phyloP scores from a whole-genome alignment of 306 rosid genomes.

The Myrica gale region DNA sequence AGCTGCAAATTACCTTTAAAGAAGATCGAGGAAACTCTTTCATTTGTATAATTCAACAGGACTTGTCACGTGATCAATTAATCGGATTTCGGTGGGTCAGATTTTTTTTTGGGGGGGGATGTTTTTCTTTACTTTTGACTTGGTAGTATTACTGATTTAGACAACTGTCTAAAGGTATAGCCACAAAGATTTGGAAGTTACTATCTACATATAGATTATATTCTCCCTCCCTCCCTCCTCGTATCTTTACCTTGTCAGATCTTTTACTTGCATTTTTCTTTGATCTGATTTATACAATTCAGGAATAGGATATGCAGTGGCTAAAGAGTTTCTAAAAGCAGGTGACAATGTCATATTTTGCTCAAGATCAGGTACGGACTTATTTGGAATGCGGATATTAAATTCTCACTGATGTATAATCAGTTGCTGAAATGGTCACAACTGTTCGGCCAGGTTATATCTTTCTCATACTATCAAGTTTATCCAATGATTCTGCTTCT shows the following conservation, averaged over 20 bases:
- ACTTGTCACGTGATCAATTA: not conserved
- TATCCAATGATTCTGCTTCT: not conserved
- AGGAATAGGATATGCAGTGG: slow-evolving; percentile 89
- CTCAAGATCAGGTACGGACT: slow-evolving; percentile 68
- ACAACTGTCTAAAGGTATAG: not conserved
- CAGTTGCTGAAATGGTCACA: slow-evolving; percentile 20
- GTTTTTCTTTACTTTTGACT: not conserved
- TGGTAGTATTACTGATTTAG: not conserved
- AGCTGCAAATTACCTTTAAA: too few relatives aligned
- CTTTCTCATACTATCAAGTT: not conserved
- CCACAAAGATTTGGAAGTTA: not conserved
- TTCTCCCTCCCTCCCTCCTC: not conserved
- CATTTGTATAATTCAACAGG: not conserved
- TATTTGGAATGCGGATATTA: slow-evolving; percentile 13
- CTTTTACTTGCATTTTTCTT: slow-evolving; percentile 14
- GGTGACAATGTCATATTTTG: slow-evolving; percentile 79
- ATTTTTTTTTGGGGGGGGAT: too few relatives aligned
- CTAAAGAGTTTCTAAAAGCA: slow-evolving; percentile 78
- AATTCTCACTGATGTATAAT: slow-evolving; percentile 13
- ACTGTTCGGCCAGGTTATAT: not conserved
- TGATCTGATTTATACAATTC: slow-evolving; percentile 27
- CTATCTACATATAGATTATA: not conserved
- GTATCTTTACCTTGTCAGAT: not conserved
- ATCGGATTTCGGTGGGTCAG: too few relatives aligned
- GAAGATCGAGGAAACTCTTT: not conserved